Percentiles rank a stretch among this genome's conserved stretches.
phyloP scores from a whole-genome alignment of 78 protist genomes.

The Dictyostelium citrinum region DNA sequence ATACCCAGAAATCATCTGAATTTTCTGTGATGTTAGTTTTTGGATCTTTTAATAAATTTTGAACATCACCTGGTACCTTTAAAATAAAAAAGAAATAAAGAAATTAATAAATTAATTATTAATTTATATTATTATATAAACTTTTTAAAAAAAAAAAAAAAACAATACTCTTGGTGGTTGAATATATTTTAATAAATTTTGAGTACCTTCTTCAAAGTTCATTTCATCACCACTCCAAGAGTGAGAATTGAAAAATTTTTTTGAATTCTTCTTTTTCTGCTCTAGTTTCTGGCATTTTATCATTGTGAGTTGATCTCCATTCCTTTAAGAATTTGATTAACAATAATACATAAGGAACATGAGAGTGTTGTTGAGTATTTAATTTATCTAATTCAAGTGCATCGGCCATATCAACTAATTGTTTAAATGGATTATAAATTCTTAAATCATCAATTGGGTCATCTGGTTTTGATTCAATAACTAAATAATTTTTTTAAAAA shows the following conservation, averaged over 20 bases:
- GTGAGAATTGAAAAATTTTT: constrained; percentile 4
- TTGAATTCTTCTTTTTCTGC: constrained; percentile 85
- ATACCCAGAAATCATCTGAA: constrained; percentile 83
- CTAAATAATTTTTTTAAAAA: neutral
- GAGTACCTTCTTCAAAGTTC: constrained; percentile 83
- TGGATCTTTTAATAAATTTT: constrained; percentile 59
- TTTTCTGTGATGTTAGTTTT: neutral
- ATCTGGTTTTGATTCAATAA: constrained; percentile 87
- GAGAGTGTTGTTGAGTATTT: constrained; percentile 60
- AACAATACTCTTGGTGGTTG: constrained; percentile 56
- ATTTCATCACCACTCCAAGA: constrained; percentile 34
- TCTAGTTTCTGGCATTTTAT: constrained; percentile 51
- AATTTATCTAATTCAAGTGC: constrained; percentile 34
- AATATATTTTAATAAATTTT: constrained; percentile 39
- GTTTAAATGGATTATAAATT: constrained; percentile 79
- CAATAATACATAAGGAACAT: constrained; percentile 83
- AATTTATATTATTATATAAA: too few species aligned
- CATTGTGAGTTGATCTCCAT: constrained; percentile 61
- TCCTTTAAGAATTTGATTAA: constrained; percentile 32
- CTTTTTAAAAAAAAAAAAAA: too few species aligned
- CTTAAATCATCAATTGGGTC: constrained; percentile 83
- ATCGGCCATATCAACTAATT: constrained; percentile 36
- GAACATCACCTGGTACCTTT: constrained; percentile 60
- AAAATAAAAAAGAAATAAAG: neutral
- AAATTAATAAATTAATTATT: neutral